Conservation (phyloP, 164 flowering plant genomes). For the Vitis rupestris region DNA sequence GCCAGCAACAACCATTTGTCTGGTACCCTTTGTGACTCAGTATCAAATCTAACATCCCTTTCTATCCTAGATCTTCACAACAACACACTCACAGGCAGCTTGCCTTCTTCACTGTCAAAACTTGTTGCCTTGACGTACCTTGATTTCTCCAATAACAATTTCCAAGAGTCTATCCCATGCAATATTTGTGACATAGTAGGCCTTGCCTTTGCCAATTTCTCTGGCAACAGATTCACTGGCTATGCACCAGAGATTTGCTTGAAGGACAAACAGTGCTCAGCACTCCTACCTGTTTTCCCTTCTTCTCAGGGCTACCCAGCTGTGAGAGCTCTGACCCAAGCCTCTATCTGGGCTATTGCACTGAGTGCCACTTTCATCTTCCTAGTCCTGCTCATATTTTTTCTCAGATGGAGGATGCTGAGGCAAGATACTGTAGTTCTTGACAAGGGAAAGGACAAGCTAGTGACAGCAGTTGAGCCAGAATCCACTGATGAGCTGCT, state of each 20-base stretch:
- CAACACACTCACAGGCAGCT: constrained; percentile 43
- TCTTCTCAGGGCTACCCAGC: constrained; percentile 7
- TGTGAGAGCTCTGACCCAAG: constrained; percentile 21
- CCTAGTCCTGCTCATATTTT: constrained; percentile 26
- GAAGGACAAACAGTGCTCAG: constrained; percentile 20
- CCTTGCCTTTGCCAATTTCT: constrained; percentile 38
- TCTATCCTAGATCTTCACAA: constrained; percentile 56
- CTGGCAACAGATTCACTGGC: constrained; percentile 44
- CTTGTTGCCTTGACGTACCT: constrained; percentile 51
- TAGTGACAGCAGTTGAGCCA: constrained; percentile 24
- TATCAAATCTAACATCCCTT: constrained; percentile 44
- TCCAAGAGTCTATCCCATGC: constrained; percentile 41
- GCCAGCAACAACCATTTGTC: constrained; percentile 51
- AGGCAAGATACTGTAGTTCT: constrained; percentile 21
- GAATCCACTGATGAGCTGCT: constrained; percentile 37
- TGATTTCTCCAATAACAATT: constrained; percentile 51
- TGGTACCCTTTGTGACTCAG: constrained; percentile 33
- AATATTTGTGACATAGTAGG: constrained; percentile 46
- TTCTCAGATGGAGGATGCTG: constrained; percentile 28
- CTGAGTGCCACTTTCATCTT: constrained; percentile 27
- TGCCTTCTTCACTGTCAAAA: constrained; percentile 40
- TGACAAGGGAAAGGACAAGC: constrained; percentile 24
- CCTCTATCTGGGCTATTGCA: constrained; percentile 34
- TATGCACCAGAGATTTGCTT: constrained; percentile 40
- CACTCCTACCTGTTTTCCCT: constrained; percentile 9